Base-by-base conservation (phyloP, 2,329 filamentous ascomycete species). In the Fusarium vanettenii region DNA sequence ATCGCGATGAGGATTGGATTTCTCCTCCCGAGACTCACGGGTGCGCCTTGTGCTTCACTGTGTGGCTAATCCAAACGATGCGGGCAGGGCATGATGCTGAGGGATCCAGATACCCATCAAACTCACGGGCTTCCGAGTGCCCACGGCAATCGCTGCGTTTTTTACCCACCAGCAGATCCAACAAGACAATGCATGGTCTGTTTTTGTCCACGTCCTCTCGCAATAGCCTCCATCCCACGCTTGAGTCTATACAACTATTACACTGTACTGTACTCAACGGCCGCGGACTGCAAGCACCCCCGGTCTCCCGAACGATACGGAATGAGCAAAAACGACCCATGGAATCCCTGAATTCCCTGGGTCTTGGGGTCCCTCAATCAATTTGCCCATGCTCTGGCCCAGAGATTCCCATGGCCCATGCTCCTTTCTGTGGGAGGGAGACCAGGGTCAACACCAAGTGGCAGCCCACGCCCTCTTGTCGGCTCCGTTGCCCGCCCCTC, bases 371-470 rank as follows among this genome's bases (percentile, higher is more conserved):
- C 25, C 43, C 56, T 62, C 56, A 60, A 70, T 64, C 37, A 63
- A 75, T 59, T 76, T 77, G 74, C 66, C 74, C 71, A 77, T 77
- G 60, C n/a, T 71, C 56, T 72, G 64, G 62, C 65, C 65, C n/a
- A 72, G 20, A 76, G 66, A 76, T 72, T 77, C 71, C 75, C 75
- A 77, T 77, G 64, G 60, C 57, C 67, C 68, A 66, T 64, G 69
- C 66, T 62, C 41, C 63, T 27, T 27, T 27, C 25, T 27, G 25
- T 27, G 25, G 31, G 39, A 10, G 20, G 22, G 57, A 29, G 57
- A 62, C 60, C 59, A 50, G 45, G 55, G 48, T n/a, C 27, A 33
- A 20, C 63, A 60, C 14, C 39, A 31, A 14, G 33, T 48, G 59
- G 39, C 60, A 20, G 52, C n/a, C 35, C 39, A 43, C 39, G 39